Percentiles rank a stretch among this genome's conserved stretches.
Evolutionary conservation across 768 basidiomycete species (phyloP).

Genomic region (Glaciozyma martinii): DNA sequence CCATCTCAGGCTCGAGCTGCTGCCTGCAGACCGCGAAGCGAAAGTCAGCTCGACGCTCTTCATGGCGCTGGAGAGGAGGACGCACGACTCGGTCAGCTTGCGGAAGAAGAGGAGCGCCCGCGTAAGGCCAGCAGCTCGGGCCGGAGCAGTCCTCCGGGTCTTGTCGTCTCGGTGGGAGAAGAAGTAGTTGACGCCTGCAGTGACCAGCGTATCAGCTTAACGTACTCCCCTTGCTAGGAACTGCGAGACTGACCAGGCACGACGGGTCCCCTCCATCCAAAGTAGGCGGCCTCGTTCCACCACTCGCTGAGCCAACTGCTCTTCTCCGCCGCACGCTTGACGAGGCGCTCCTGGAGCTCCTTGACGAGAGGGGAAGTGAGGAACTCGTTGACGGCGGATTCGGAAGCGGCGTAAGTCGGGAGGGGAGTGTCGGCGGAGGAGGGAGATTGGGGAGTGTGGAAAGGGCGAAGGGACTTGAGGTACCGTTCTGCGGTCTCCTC

Average conservation of each 20-base stretch:
- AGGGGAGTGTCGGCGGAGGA: conserved; percentile 13
- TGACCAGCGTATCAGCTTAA: conserved; percentile 30
- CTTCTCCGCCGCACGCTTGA: conserved; percentile 55
- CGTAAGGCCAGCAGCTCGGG: conserved; percentile 32
- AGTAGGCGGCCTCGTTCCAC: conserved; percentile 77
- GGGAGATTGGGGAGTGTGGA: conserved; percentile 48
- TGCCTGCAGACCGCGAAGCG: conserved; percentile 44
- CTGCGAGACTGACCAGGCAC: conserved; percentile 24
- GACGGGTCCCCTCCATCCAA: conserved; percentile 29
- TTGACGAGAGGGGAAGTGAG: conserved; percentile 57
- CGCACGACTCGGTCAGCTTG: conserved; percentile 68
- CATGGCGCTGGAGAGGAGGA: conserved; percentile 5
- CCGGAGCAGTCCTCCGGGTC: conserved; percentile 26
- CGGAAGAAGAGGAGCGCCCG: conserved; percentile 36
- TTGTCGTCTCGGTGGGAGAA: conserved; percentile 60
- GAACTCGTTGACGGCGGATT: conserved; percentile 54
- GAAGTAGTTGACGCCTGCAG: conserved; percentile 90
- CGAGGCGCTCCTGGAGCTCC: conserved; percentile 67
- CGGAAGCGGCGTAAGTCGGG: conserved; percentile 15
- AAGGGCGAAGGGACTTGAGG: conserved; percentile 71
- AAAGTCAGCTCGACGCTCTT: neutral
- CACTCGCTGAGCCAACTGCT: conserved; percentile 88
- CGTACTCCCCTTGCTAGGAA: neutral
- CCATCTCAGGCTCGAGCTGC: conserved; percentile 77
- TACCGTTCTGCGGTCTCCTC: conserved; percentile 78